Evolutionary conservation across 345 rosid species (phyloP), one percentile per base, ranked within the genome.

Genomic region (Bruguiera gymnorhiza): DNA sequence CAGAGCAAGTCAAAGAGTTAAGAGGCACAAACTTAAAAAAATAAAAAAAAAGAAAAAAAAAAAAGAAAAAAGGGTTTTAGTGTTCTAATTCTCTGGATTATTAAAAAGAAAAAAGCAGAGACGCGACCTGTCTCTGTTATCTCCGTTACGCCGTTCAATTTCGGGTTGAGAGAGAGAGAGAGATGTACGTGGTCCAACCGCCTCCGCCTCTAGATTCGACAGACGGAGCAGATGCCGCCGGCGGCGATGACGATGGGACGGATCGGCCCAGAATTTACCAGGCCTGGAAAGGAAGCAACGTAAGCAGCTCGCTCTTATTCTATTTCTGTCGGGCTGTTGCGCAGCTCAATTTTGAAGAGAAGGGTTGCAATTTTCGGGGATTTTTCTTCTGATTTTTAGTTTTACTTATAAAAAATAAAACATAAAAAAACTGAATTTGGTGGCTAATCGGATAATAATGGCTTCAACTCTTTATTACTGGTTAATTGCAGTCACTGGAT

Each of bases 261-360:
- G 83, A 72, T 78, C 73, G 85, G 83, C 86, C 75, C 65, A 81
- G 81, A 76, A 90, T 89, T 78, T 92, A 90, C 81, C 92, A 88
- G 77, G 83, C 81, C 72, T 95, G 99, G 99, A 92, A 90, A 85
- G 98, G 91, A 76, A 92, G 92, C 80, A 92, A 95, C 83, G 98
- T 88, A 71, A 87, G 92, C 52, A 72, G 36, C 62, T 56, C 54
- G 65, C 29, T 70, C 37, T 39, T 36, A 37, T 27, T 37, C 4
- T 52, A 7, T 74, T 62, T 55, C 32, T 5, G 15, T 71, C 36
- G 30, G 6, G 24, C 24, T 46, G 23, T 2, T 75, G 69, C 46
- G 19, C 23, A 39, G 64, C 10, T 63, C 8, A 29, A 51, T 18
- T 66, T 34, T 43, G 50, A 43, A 43, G 50, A 43, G 15, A 43